Base-by-base conservation (phyloP, 306 rosid species). In the Oemleria cerasiformis region DNA sequence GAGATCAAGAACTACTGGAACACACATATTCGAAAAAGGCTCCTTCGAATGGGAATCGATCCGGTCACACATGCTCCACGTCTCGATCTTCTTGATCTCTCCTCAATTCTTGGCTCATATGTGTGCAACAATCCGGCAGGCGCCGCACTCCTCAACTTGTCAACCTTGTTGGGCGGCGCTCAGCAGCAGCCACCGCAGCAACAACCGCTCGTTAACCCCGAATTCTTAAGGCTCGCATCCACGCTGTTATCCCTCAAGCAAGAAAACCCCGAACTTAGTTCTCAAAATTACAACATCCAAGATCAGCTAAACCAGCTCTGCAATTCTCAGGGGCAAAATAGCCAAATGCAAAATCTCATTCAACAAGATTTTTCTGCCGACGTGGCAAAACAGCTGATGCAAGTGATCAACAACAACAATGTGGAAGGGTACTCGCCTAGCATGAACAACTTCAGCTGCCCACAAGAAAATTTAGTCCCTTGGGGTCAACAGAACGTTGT, bases 1-100 rank as follows among this genome's bases (percentile, higher is more conserved):
- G 98, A 93, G 69, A 93, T 93, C 64, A 93, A 93, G 84, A 93
- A 93, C 45, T 88, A 91, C 49, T 93, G 98, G 98, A 93, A 94
- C 85, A 91, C 99, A 0, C 91, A 88, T 80, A 91, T 91, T 39
- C 77, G 95, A 30, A 94, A 91, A 73, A 85, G 96, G 60, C 82
- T 94, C 20, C 92, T 91, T 14, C 73, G 86, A 34, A 89, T 78
- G 88, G 97, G 97, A 71, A 86, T 94, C 4, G 97, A 91, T 47
- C 97, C 99, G 0, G 97, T 94, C n/a, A 94, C 97, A 58, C 97
- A 91, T 15, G 61, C 97, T 16, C 97, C 97, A 0, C 95, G 97
- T 48, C 80, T 94, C 2, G 97, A 94, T 82, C 86, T 91, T 40
- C 84, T 85, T 23, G 99, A 91, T 78, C 75, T 89, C 13, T 84